Evolutionary conservation across 2,329 filamentous ascomycete species (phyloP).

Genomic region (Colletotrichum kahawae): DNA sequence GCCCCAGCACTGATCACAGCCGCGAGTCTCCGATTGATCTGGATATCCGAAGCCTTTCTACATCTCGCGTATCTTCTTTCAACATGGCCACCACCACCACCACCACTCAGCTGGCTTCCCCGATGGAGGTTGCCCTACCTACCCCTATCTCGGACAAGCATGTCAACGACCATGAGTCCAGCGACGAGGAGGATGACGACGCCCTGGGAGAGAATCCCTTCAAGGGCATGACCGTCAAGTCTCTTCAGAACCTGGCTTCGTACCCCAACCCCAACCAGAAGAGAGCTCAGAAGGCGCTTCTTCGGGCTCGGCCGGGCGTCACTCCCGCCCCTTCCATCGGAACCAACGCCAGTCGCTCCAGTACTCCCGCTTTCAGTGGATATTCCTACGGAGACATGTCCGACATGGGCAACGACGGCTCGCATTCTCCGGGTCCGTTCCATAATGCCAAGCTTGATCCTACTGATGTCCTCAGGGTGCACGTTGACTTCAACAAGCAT

Average conservation of each 20-base stretch:
- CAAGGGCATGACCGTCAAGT: slow-evolving; percentile 49
- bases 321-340: slow-evolving; percentile 17
- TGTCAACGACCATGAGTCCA: slow-evolving; percentile 27
- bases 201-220: slow-evolving; percentile 33
- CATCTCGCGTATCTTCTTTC: slow-evolving; percentile 31
- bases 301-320: slow-evolving; percentile 29
- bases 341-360: slow-evolving; percentile 20
- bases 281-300: slow-evolving; percentile 52
- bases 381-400: not conserved
- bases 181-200: slow-evolving; percentile 30
- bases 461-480: not conserved
- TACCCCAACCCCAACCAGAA: slow-evolving; percentile 61
- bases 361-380: not conserved
- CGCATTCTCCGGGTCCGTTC: not conserved
- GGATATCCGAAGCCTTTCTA: slow-evolving; percentile 18
- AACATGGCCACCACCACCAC: slow-evolving; percentile 25
- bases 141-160: slow-evolving; percentile 23
- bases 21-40: not conserved
- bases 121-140: slow-evolving; percentile 27
- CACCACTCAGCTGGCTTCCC: slow-evolving; percentile 19
- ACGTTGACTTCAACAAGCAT: not conserved
- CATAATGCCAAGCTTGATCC: not conserved
- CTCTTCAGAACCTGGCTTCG: slow-evolving; percentile 58
- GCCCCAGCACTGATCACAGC: slow-evolving; percentile 32
- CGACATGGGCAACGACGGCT: not conserved